Evolutionary conservation across 2,329 filamentous ascomycete genomes (phyloP), one percentile per base, ranked within the genome.

Genomic region (Aureobasidium lini): DNA sequence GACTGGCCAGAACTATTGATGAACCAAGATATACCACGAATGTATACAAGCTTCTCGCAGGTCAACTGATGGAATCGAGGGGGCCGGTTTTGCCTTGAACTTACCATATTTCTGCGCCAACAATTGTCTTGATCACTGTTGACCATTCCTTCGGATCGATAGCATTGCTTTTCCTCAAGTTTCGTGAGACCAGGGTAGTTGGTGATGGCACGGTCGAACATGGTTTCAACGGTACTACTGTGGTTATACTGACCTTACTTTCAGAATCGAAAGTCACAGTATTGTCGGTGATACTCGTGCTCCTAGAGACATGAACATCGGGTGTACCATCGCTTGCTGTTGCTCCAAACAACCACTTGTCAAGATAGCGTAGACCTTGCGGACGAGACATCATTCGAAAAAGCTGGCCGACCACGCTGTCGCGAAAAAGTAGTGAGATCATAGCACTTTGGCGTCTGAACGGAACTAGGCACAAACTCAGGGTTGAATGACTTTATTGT

Each of bases 91-190:
- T 18, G 23, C 1, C 5, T 18, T n/a, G 39, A 32, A 31, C 34
- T 1, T 46, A 57, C 53, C 53, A 57, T 18, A 57, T 57, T n/a
- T 44, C 34, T 9, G 39, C 40, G 4, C 73, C 67, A 44, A 82
- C 67, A 61, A 72, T 68, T 11, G 67, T 57, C 6, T 77, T 75
- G 65, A 77, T 78, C 16, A 64, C 52, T 61, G 73, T 69, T 16
- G 73, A 71, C 81, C 80, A 83, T 67, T 83, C 83, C 63, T 81
- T 76, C 1, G 81, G 81, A 65, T 84, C 81, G 3, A 74, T 79
- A 43, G 23, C 13, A 47, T 28, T 5, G 23, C 6, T 46, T 29
- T 37, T 13, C 23, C 44, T 34, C 16, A 43, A 4, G 18, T 31
- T n/a, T 28, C n/a, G 34, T 37, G 11, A 6, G 39, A n/a, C 39